phyloP scores from a whole-genome alignment of 2,329 filamentous ascomycete species.

The Didymosphaeria variabile region DNA sequence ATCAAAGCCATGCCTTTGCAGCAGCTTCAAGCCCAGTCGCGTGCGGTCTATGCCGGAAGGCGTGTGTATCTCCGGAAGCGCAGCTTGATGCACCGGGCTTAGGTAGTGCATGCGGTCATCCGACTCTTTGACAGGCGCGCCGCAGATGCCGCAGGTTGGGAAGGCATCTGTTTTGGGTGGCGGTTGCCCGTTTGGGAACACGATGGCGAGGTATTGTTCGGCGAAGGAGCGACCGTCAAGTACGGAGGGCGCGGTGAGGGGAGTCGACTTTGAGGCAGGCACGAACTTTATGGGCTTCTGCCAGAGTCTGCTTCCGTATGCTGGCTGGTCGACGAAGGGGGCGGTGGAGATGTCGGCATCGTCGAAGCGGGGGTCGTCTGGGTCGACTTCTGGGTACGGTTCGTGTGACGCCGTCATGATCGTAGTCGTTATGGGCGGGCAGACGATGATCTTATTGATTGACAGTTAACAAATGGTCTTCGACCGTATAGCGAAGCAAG shows the following conservation, averaged over 20 bases:
- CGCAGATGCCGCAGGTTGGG: conserved; percentile 48
- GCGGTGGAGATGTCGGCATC: conserved; percentile 66
- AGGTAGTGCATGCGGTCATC: conserved; percentile 62
- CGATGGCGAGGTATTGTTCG: conserved; percentile 73
- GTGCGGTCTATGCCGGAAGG: conserved; percentile 76
- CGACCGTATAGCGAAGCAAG: conserved; percentile 14
- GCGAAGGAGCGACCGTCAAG: conserved; percentile 61
- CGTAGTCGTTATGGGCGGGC: background rate
- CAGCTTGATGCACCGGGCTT: conserved; percentile 73
- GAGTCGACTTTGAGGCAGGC: conserved; percentile 51
- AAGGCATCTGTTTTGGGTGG: conserved; percentile 30
- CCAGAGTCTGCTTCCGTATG: conserved; percentile 69
- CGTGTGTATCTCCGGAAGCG: conserved; percentile 73
- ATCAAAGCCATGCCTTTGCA: conserved; percentile 76
- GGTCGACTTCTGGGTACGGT: conserved; percentile 20
- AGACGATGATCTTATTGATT: background rate
- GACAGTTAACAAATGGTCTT: background rate
- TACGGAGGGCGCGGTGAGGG: conserved; percentile 41
- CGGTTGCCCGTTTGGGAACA: conserved; percentile 60
- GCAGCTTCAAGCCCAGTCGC: conserved; percentile 73
- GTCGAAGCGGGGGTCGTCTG: conserved; percentile 32
- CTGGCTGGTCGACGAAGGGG: conserved; percentile 66
- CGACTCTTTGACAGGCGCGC: conserved; percentile 40
- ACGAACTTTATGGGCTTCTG: conserved; percentile 69
- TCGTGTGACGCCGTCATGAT: conserved; percentile 19